A percentile compares a stretch with the other conserved stretches of the same genome.
These are phyloP conservation scores for Phtheirospermum japonicum DNA, from an alignment of 257 asterid genomes.

Conservation along the genomic window DNA sequence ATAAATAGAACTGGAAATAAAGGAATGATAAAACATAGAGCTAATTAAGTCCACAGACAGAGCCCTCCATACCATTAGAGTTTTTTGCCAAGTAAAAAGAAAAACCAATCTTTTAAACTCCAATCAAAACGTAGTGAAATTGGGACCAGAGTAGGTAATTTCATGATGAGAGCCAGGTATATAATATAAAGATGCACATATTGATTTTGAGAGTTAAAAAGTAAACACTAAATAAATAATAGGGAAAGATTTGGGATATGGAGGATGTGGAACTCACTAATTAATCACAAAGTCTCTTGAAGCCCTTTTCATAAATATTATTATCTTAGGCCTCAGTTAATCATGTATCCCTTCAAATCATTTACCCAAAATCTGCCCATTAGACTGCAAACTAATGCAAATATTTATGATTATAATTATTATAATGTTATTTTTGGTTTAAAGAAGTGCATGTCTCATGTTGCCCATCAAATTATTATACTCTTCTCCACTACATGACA, in stretches of 20 bases:
- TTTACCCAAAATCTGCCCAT: slow-evolving; percentile 27
- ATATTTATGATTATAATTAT: slow-evolving; percentile 19
- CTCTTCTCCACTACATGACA: slow-evolving; percentile 38
- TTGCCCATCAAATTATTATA: slow-evolving; percentile 14
- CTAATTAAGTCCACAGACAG: too few relatives aligned
- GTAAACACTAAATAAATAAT: too few relatives aligned
- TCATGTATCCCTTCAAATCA: not conserved
- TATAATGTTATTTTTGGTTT: too few relatives aligned
- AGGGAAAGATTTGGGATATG: slow-evolving; percentile 6
- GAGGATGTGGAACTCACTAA: slow-evolving; percentile 40
- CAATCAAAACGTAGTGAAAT: slow-evolving; percentile 13
- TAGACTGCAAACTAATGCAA: slow-evolving; percentile 28
- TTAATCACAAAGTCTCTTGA: slow-evolving; percentile 32
- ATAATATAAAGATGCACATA: slow-evolving; percentile 2
- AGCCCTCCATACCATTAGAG: not conserved
- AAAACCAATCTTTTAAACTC: not conserved
- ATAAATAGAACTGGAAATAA: too few relatives aligned
- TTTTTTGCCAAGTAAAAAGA: too few relatives aligned
- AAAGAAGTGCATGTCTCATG: slow-evolving; percentile 24
- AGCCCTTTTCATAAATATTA: slow-evolving; percentile 31
- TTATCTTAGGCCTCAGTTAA: slow-evolving; percentile 26
- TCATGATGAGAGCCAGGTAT: slow-evolving; percentile 29
- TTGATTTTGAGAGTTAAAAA: too few relatives aligned
- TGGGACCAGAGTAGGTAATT: slow-evolving; percentile 25
- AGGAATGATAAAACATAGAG: too few relatives aligned